Conservation (phyloP, 371 early-diverging fungal genomes). For the Encephalitozoon intestinalis region DNA sequence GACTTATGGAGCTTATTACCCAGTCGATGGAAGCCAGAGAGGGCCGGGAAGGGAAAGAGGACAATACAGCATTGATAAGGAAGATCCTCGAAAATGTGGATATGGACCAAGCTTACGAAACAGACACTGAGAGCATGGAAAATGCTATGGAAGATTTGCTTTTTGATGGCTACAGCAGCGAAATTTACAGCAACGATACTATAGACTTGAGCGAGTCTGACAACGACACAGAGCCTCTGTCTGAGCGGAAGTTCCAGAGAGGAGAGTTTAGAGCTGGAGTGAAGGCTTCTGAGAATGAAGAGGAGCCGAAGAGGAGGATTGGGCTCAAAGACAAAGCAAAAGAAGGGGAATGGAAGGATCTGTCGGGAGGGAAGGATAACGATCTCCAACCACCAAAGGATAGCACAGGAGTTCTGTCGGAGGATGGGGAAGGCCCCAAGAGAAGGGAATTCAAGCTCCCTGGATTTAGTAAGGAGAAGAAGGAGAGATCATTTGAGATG, state of each 20-base stretch:
- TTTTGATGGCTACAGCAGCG: neutral
- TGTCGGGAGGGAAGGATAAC: no score
- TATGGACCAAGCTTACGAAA: neutral
- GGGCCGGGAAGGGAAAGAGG: neutral
- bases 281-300: neutral
- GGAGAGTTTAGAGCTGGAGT: neutral
- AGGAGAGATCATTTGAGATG: neutral
- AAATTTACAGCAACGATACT: neutral
- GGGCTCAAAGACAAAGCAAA: neutral
- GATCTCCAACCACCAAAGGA: no score
- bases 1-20: constrained; percentile 10
- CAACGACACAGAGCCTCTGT: neutral
- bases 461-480: neutral
- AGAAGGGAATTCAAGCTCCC: neutral
- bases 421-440: neutral
- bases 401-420: no score
- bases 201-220: neutral
- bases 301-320: neutral
- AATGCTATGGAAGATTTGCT: constrained; percentile 4
- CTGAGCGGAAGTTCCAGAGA: constrained; percentile 21
- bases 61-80: neutral
- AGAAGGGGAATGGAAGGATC: neutral
- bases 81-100: neutral
- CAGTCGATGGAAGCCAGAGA: constrained; percentile 10
- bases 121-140: neutral